These are phyloP conservation scores for Flaveria robusta DNA, from an alignment of 129 eudicot species.

Conservation along the genomic window DNA sequence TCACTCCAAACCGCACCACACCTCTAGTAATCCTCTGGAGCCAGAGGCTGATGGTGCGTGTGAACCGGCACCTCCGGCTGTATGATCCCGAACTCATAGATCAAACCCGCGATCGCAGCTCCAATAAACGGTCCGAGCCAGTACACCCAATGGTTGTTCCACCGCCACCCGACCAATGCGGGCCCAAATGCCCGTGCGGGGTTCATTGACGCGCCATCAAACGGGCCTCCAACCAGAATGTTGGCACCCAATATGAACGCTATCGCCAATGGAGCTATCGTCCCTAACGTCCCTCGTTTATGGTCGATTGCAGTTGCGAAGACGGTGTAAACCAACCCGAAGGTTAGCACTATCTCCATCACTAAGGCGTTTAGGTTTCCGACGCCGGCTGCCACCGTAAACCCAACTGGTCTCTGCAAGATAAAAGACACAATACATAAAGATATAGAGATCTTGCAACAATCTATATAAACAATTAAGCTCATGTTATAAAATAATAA, in stretches of 20 bases:
- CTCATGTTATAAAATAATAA: too few relatives aligned
- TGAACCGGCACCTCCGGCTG: conserved; percentile 49
- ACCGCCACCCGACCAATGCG: conserved; percentile 82
- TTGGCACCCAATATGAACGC: conserved; percentile 79
- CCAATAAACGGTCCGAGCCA: conserved; percentile 92
- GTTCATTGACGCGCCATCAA: conserved; percentile 82
- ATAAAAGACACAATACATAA: neutral
- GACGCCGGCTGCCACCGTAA: conserved; percentile 52
- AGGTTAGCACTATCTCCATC: conserved; percentile 65
- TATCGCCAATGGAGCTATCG: conserved; percentile 79
- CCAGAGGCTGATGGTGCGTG: conserved; percentile 81
- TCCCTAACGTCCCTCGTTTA: conserved; percentile 66
- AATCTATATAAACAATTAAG: too few relatives aligned
- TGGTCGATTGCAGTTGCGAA: conserved; percentile 75
- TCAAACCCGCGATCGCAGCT: conserved; percentile 61
- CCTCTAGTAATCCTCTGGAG: conserved; percentile 84
- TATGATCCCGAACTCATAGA: conserved; percentile 74
- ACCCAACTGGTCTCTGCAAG: conserved; percentile 64
- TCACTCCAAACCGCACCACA: neutral
- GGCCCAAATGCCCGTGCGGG: conserved; percentile 98
- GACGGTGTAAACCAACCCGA: conserved; percentile 61
- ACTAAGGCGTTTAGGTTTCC: conserved; percentile 56
- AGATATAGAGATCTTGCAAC: neutral
- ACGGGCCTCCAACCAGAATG: conserved; percentile 82
- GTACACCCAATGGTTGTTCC: conserved; percentile 84